Percentiles rank a stretch among this genome's conserved stretches.
Evolutionary conservation across 2,329 filamentous ascomycete genomes (phyloP).

Genomic region (Paracoccidioides brasiliensis): DNA sequence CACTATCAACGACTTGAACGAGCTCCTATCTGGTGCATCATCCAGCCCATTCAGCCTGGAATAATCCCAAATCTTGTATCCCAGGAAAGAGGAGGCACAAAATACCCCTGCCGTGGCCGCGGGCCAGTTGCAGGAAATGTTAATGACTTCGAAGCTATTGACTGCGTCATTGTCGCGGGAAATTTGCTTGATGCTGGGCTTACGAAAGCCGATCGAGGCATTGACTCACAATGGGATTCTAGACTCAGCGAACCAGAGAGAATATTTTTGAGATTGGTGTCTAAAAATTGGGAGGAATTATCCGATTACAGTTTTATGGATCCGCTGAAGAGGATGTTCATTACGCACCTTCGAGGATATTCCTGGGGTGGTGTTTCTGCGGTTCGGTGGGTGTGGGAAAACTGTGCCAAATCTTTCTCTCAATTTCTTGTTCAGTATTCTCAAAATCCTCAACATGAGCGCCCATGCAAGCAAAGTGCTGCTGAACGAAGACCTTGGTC

Average conservation of each 20-base stretch:
- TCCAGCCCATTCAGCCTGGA: constrained; percentile 8
- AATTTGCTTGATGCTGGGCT: constrained; percentile 25
- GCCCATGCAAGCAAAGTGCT: neutral
- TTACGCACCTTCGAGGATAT: no score
- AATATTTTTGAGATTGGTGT: constrained; percentile 18
- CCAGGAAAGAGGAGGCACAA: neutral
- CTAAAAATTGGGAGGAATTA: constrained; percentile 22
- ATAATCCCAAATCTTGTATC: constrained; percentile 8
- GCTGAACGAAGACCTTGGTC: neutral
- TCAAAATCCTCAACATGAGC: neutral
- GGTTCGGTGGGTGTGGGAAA: constrained; percentile 15
- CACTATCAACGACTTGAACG: constrained; percentile 21
- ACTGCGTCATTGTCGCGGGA: constrained; percentile 23
- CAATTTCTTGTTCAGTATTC: constrained; percentile 17
- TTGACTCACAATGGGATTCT: constrained; percentile 7
- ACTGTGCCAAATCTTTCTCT: constrained; percentile 14
- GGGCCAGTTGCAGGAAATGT: constrained; percentile 17
- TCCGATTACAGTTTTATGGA: neutral
- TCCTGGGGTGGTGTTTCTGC: constrained; percentile 8
- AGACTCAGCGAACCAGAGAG: constrained; percentile 12
- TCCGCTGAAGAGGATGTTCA: constrained; percentile 5
- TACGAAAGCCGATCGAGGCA: constrained; percentile 19
- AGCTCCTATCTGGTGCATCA: no score
- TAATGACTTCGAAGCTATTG: constrained; percentile 16
- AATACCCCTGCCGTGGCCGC: constrained; percentile 18